Conservation (phyloP, 192 early-diverging fungal species). For the Coemansia sp. region DNA sequence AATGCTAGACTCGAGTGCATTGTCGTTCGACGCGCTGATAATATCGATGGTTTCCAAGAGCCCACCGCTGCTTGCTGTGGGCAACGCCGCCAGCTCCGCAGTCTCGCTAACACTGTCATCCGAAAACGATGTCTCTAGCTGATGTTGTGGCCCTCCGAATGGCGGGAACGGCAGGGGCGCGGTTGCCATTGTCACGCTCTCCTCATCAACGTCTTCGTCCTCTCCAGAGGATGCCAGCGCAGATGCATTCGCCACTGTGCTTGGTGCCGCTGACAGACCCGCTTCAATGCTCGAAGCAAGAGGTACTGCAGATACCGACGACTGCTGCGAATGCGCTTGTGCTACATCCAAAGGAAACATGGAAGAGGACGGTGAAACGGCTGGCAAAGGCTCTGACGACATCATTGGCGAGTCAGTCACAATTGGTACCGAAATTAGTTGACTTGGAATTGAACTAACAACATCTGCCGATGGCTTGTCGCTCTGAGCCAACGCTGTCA, state of each 20-base stretch:
- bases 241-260: neutral
- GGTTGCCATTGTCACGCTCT: constrained; percentile 29
- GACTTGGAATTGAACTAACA: neutral
- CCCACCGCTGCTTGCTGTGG: neutral
- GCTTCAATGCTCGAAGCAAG: neutral
- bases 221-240: neutral
- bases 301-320: neutral
- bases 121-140: constrained; percentile 9
- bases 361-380: neutral
- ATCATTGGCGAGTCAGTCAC: neutral
- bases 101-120: neutral
- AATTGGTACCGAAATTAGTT: neutral
- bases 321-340: constrained; percentile 1
- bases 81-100: neutral
- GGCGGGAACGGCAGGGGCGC: constrained; percentile 42
- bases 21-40: constrained; percentile 25
- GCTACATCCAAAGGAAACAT: constrained; percentile 6
- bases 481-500: neutral
- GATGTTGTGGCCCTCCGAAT: constrained; percentile 30
- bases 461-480: neutral
- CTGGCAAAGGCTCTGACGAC: neutral
- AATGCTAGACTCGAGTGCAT: constrained; percentile 48
- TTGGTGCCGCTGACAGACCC: neutral
- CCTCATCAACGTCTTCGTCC: constrained; percentile 11
- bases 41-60: constrained; percentile 39